These are phyloP conservation scores for Pinguiococcus pyrenoidosus DNA, from an alignment of 108 stramenopile genomes.

Conservation along the genomic window DNA sequence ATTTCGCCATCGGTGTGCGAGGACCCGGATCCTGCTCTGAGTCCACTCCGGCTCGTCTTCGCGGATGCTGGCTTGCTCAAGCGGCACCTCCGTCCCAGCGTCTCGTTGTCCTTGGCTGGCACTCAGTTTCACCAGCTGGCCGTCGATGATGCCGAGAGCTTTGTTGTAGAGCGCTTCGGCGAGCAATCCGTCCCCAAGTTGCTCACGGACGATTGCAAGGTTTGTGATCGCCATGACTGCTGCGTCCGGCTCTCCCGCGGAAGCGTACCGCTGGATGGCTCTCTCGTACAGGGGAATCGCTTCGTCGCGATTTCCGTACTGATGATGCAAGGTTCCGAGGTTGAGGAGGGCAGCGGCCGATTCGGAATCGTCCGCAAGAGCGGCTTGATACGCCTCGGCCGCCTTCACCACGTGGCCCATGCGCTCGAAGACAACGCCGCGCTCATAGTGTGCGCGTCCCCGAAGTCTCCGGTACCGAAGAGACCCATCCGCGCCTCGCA, in stretches of 20 bases:
- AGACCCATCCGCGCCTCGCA: no score
- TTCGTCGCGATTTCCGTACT: constrained; percentile 13
- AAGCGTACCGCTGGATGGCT: constrained; percentile 2
- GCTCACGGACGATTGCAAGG: constrained; percentile 12
- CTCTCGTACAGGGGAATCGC: constrained; percentile 19
- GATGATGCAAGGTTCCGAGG: constrained; percentile 27
- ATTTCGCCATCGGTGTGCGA: constrained; percentile 3
- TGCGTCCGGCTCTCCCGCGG: constrained; percentile 3
- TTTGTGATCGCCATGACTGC: constrained; percentile 22
- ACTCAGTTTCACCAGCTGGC: not conserved
- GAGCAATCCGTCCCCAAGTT: constrained; percentile 9
- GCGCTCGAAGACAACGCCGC: no score
- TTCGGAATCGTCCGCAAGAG: no score
- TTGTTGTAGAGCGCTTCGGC: constrained; percentile 9
- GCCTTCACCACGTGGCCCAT: no score
- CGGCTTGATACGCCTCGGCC: no score
- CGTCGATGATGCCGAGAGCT: constrained; percentile 4
- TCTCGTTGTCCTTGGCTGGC: constrained; percentile 1
- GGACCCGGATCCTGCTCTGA: not conserved
- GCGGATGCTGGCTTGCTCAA: not conserved
- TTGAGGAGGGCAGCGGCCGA: no score
- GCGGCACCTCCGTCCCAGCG: not conserved
- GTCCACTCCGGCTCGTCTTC: not conserved
- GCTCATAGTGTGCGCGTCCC: no score
- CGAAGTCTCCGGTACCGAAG: no score